Base-by-base conservation (phyloP, 805 yeast genomes). In the Saccharomyces paradoxus region DNA sequence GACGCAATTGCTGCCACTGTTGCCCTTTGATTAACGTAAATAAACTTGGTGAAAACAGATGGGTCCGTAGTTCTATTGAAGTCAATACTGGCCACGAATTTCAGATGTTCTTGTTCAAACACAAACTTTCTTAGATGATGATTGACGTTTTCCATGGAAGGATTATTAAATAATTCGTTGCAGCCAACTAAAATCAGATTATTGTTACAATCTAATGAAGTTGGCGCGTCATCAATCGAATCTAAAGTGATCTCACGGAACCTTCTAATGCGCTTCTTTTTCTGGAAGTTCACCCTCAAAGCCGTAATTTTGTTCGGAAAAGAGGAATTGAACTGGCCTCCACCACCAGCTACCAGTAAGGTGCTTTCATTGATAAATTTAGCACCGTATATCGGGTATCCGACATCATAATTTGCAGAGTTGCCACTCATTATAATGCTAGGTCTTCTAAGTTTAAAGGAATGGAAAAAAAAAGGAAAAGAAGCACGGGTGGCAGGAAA, bases 321-420 rank as follows among this genome's bases (percentile, higher is more conserved):
- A 30, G 96, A 97, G 63, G 89, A 86, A 64, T 83, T 84, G 9
- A 96, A 96, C 68, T 89, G 96, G 27, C 97, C 98, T 30, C 97
- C 97, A 48, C 99, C 99, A 46, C 99, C 99, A 2, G 89, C 83
- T 29, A 86, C 86, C 50, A 90, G 69, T 28, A 91, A 68, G 1
- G 83, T 79, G 56, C 75, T 71, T 58, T 83, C 78, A 60, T 80
- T 76, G 48, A 84, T 74, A 66, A 89, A 90, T 56, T 81, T 80
- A 52, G 92, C 84, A 2, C 89, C 92, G 61, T 86, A 87, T 12
- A 90, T 77, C 1, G 99, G 98, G 63, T 84, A 87, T 2, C 88
- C 92, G 32, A 74, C 63, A 50, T 73, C 63, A 55, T 66, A 65
- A 27, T 55, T 52, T 2, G 70, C 55, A 24, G 61, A 37, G 17